phyloP scores from a whole-genome alignment of 2,329 filamentous ascomycete species.

The Diaporthe longicolla region DNA sequence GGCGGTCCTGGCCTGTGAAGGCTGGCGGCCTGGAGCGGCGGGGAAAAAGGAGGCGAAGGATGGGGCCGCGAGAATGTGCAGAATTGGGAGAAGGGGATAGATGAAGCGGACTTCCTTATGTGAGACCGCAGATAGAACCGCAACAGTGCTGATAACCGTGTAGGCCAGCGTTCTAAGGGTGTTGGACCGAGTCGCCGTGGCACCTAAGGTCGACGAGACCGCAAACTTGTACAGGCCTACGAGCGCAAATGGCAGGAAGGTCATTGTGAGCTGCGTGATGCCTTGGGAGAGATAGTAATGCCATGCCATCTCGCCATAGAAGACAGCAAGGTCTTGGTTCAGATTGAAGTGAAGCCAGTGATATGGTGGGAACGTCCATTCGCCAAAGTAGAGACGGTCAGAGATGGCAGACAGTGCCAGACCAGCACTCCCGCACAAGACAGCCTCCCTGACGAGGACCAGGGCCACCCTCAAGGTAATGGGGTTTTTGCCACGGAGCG shows the following conservation, averaged over 20 bases:
- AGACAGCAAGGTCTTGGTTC: conserved; percentile 86
- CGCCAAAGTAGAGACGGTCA: conserved; percentile 85
- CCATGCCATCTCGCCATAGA: conserved; percentile 91
- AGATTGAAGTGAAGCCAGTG: conserved; percentile 94
- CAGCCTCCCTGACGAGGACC: conserved; percentile 72
- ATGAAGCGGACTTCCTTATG: conserved; percentile 99
- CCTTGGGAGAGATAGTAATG: conserved; percentile 96
- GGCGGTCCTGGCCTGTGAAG: conserved; percentile 59
- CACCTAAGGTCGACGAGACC: conserved; percentile 52
- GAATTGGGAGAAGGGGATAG: conserved; percentile 88
- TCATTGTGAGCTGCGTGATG: conserved; percentile 87
- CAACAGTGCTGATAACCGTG: conserved; percentile 71
- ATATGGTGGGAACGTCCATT: conserved; percentile 90
- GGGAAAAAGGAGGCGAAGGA: conserved; percentile 76
- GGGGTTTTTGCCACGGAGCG: conserved; percentile 57
- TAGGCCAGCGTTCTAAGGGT: conserved; percentile 69
- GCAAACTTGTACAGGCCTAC: conserved; percentile 71
- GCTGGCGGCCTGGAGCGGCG: conserved; percentile 47
- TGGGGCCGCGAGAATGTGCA: conserved; percentile 84
- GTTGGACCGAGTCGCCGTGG: conserved; percentile 55
- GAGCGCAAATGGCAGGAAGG: conserved; percentile 82
- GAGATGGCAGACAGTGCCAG: conserved; percentile 75
- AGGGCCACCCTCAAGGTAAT: conserved; percentile 60
- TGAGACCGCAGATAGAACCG: conserved; percentile 80
- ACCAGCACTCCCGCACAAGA: conserved; percentile 74